phyloP scores from a whole-genome alignment of 169 alveolate genomes.

The Plasmodium gallinaceum region DNA sequence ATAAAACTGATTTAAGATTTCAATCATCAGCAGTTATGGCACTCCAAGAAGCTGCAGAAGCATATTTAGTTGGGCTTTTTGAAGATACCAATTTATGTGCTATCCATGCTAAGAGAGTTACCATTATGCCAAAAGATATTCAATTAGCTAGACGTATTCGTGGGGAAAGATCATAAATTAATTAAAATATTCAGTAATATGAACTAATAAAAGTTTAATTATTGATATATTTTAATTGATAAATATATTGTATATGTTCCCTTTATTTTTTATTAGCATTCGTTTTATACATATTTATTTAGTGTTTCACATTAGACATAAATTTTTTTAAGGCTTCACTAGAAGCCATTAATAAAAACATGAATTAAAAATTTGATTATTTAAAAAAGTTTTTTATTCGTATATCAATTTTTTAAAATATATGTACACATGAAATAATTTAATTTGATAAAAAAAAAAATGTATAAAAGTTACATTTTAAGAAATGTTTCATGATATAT shows the following conservation, averaged over 20 bases:
- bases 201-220: conserved; percentile 1
- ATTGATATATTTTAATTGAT: conserved; percentile 54
- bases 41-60: conserved; percentile 99
- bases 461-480: not conserved
- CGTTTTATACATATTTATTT: conserved; percentile 69
- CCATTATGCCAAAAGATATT: conserved; percentile 99
- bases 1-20: conserved; percentile 98
- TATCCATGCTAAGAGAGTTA: conserved; percentile 99
- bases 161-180: conserved; percentile 94
- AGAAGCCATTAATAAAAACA: conserved; percentile 83
- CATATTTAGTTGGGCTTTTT: conserved; percentile 98
- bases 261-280: conserved; percentile 56
- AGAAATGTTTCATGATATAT: not conserved
- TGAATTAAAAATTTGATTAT: not conserved
- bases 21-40: conserved; percentile 99
- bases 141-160: conserved; percentile 99
- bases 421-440: not conserved
- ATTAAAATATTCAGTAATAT: conserved; percentile 14
- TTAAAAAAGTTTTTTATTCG: not conserved
- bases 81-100: conserved; percentile 99
- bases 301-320: conserved; percentile 14
- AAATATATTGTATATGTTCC: conserved; percentile 43
- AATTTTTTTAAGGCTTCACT: conserved; percentile 86
- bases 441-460: not conserved
- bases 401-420: not conserved